These are phyloP conservation scores for Phellinidium pouzarii DNA, from an alignment of 1,284 basidiomycete species.

Conservation along the genomic window DNA sequence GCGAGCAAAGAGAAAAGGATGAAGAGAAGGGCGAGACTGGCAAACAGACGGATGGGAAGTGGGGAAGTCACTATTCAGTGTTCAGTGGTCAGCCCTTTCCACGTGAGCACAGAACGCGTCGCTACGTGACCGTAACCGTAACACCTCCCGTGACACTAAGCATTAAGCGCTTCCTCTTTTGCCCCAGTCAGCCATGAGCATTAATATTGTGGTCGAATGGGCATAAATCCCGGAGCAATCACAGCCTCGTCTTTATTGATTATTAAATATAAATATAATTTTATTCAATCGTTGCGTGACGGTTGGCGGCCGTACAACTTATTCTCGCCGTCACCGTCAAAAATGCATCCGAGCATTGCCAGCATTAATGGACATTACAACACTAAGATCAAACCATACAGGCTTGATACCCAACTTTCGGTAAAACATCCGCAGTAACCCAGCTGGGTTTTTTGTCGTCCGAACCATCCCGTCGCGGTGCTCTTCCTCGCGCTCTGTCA, in stretches of 20 bases:
- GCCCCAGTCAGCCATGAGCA: no score
- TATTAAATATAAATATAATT: no score
- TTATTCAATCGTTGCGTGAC: no score
- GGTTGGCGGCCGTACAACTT: no score
- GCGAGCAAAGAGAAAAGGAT: conserved; percentile 15
- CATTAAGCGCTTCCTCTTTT: no score
- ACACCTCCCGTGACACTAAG: background rate
- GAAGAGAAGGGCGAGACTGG: conserved; percentile 23
- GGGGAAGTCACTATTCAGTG: conserved; percentile 14
- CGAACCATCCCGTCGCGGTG: conserved; percentile 24
- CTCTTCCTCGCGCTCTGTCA: conserved; percentile 29
- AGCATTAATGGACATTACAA: no score
- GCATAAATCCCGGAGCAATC: no score
- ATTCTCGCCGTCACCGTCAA: background rate
- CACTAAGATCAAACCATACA: conserved; percentile 23
- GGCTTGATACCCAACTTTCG: conserved; percentile 34
- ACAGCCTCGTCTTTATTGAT: no score
- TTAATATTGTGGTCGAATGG: no score
- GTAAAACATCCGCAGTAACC: conserved; percentile 42
- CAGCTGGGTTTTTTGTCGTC: conserved; percentile 33
- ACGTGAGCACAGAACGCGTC: conserved; percentile 6
- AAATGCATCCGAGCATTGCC: no score
- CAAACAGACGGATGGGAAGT: no score
- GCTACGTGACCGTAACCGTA: conserved; percentile 11
- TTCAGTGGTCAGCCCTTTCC: conserved; percentile 7